Conservation (phyloP, 768 basidiomycete species). For the Crucibulum laeve region DNA sequence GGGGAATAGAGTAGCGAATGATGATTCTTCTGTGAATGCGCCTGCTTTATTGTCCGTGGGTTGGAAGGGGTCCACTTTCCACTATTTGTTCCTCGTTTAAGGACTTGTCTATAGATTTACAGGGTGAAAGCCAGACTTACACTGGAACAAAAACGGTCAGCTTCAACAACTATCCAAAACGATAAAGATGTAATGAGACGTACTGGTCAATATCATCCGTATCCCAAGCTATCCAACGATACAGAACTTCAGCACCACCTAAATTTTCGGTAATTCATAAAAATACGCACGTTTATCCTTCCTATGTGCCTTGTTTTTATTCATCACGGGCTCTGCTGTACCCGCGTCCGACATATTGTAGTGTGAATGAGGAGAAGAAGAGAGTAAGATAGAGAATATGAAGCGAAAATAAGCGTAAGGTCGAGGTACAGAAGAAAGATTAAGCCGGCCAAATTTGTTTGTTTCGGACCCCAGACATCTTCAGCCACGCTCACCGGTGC, state of each 20-base stretch:
- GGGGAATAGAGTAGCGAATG: conserved; percentile 96
- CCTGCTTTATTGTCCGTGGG: conserved; percentile 75
- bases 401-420: too few species aligned
- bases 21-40: conserved; percentile 91
- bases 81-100: conserved; percentile 34
- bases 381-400: too few species aligned
- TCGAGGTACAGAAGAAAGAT: too few species aligned
- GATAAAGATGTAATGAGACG: conserved; percentile 26
- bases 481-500: background rate
- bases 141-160: too few species aligned
- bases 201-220: conserved; percentile 99
- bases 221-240: conserved; percentile 90
- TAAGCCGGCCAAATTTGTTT: too few species aligned
- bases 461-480: too few species aligned
- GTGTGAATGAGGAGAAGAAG: background rate
- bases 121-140: background rate
- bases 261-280: background rate
- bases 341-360: conserved; percentile 39
- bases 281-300: conserved; percentile 96
- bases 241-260: conserved; percentile 8
- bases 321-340: conserved; percentile 37
- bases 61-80: conserved; percentile 85
- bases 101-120: background rate
- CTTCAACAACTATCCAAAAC: background rate
- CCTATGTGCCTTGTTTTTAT: conserved; percentile 85